Evolutionary conservation across 306 rosid species (phyloP).

Genomic region (Glycine tomentella): DNA sequence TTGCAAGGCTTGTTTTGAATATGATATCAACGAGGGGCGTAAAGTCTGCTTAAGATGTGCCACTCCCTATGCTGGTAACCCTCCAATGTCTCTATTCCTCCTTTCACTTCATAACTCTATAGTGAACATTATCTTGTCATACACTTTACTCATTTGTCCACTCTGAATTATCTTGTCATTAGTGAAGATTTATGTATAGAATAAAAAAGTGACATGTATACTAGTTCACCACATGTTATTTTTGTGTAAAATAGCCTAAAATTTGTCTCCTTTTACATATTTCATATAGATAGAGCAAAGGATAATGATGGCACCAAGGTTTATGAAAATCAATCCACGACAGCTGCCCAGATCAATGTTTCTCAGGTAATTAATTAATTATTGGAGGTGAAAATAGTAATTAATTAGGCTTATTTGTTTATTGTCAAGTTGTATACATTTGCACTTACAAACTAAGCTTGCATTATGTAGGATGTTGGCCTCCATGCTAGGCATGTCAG

Average conservation of each 20-base stretch:
- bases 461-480: conserved; percentile 73
- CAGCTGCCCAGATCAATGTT: conserved; percentile 62
- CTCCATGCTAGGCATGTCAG: conserved; percentile 95
- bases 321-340: conserved; percentile 57
- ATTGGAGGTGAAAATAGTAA: not conserved
- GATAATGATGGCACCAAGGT: conserved; percentile 56
- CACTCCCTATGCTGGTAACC: conserved; percentile 70
- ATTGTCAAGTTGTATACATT: not conserved
- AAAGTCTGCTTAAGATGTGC: conserved; percentile 81
- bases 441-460: conserved; percentile 32
- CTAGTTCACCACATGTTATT: conserved; percentile 13
- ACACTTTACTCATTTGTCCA: not conserved
- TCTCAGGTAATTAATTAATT: conserved; percentile 59
- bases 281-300: conserved; percentile 55
- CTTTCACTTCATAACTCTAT: not conserved
- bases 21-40: conserved; percentile 80
- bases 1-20: conserved; percentile 80
- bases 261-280: conserved; percentile 40
- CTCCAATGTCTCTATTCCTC: conserved; percentile 18
- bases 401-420: not conserved
- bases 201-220: not conserved
- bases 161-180: not conserved
- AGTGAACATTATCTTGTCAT: too few species aligned
- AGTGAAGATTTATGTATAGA: not conserved
- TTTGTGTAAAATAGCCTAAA: conserved; percentile 34